phyloP scores from a whole-genome alignment of 306 rosid species.

The Datisca glomerata region DNA sequence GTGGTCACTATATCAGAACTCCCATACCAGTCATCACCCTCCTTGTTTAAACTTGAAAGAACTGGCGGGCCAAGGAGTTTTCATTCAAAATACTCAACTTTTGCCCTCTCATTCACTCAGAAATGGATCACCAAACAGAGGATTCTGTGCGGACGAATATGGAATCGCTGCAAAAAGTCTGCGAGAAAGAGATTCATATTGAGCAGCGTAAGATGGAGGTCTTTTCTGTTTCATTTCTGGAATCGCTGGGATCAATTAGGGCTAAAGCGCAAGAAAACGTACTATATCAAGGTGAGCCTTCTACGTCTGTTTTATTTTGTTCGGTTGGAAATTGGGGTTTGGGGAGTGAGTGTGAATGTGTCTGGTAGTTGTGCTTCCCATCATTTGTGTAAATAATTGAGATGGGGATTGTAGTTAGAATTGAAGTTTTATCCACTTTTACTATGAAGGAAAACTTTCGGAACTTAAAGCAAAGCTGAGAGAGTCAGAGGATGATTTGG shows the following conservation, averaged over 20 bases:
- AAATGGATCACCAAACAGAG: slow-evolving; percentile 21
- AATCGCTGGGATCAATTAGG: slow-evolving; percentile 29
- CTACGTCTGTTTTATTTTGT: not conserved
- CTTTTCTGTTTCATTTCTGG: slow-evolving; percentile 15
- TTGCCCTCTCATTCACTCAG: not conserved
- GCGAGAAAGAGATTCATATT: slow-evolving; percentile 26
- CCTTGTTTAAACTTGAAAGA: too few species aligned
- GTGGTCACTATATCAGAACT: too few species aligned
- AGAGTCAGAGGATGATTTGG: slow-evolving; percentile 74
- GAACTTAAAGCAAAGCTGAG: slow-evolving; percentile 46
- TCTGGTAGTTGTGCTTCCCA: not conserved
- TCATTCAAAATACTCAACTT: not conserved
- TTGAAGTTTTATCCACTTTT: not conserved
- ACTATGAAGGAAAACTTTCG: slow-evolving; percentile 29
- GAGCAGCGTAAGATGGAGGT: slow-evolving; percentile 28
- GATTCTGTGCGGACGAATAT: slow-evolving; percentile 19
- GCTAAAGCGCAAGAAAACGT: slow-evolving; percentile 26
- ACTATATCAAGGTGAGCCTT: slow-evolving; percentile 33
- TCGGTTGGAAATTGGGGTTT: not conserved
- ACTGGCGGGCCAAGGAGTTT: not conserved
- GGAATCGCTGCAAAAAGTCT: slow-evolving; percentile 34
- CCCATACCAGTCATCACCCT: too few species aligned
- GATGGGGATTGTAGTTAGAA: not conserved
- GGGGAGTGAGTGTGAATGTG: not conserved
- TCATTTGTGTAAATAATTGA: slow-evolving; percentile 8